Conservation (phyloP, 306 rosid species). For the Pterocarpus macrocarpus region DNA sequence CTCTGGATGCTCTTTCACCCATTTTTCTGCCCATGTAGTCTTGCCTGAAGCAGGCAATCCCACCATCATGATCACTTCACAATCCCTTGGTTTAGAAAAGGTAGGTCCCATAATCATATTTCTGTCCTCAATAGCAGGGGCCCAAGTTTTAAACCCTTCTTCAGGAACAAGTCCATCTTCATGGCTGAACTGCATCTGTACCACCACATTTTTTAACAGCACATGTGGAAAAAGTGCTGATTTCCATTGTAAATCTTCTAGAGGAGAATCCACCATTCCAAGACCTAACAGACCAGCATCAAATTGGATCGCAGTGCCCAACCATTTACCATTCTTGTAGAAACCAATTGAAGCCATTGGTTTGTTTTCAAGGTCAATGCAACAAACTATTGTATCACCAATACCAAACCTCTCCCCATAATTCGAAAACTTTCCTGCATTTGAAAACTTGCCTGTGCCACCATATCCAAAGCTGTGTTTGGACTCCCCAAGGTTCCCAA, state of each 20-base stretch:
- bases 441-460: constrained; percentile 59
- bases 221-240: constrained; percentile 66
- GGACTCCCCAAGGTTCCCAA: constrained; percentile 68
- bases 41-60: constrained; percentile 73
- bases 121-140: constrained; percentile 55
- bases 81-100: constrained; percentile 45
- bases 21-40: constrained; percentile 74
- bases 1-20: constrained; percentile 62
- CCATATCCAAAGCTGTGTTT: constrained; percentile 64
- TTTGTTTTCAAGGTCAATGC: constrained; percentile 61
- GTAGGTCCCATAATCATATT: constrained; percentile 56
- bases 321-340: constrained; percentile 69
- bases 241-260: constrained; percentile 44
- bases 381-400: constrained; percentile 66
- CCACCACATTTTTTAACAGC: constrained; percentile 66
- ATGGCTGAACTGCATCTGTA: constrained; percentile 63
- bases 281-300: constrained; percentile 57
- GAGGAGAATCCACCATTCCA: constrained; percentile 45
- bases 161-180: constrained; percentile 67
- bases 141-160: constrained; percentile 65
- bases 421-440: constrained; percentile 48
- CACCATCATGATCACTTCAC: constrained; percentile 75
- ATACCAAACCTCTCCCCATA: constrained; percentile 67
- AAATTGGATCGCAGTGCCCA: constrained; percentile 55
- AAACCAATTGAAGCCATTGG: constrained; percentile 64